These are phyloP conservation scores for Rhytidiadelphus loreus DNA, from an alignment of 225 moss, liverwort and hornwort species.

Conservation along the genomic window DNA sequence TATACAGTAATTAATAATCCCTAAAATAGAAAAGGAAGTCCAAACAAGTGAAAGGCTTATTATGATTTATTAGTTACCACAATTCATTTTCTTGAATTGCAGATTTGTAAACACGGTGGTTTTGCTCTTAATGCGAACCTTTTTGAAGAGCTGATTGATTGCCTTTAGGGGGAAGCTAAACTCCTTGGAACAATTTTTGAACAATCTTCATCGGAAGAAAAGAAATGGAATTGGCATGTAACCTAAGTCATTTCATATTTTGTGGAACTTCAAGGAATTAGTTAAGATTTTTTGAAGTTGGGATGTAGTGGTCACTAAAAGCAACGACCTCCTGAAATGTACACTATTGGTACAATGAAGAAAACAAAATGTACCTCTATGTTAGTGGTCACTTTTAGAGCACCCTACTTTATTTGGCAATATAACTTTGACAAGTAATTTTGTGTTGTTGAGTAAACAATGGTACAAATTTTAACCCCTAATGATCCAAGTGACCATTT, in stretches of 20 bases:
- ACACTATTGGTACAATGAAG: fast-evolving
- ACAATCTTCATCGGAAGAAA: too few relatives aligned
- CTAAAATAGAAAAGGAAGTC: too few relatives aligned
- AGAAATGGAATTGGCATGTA: not conserved
- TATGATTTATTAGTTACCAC: too few relatives aligned
- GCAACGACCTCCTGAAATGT: fast-evolving
- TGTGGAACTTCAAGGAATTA: not conserved
- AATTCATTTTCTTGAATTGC: too few relatives aligned
- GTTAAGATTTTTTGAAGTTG: not conserved
- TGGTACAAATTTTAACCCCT: too few relatives aligned
- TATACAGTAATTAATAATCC: too few relatives aligned
- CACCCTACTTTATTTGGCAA: not conserved
- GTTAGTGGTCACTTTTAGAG: not conserved
- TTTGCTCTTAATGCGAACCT: too few relatives aligned
- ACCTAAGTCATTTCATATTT: not conserved
- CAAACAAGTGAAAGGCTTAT: too few relatives aligned
- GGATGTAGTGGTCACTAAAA: not conserved
- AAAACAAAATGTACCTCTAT: not conserved
- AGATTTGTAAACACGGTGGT: too few relatives aligned
- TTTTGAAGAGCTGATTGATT: too few relatives aligned
- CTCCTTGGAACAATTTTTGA: not conserved
- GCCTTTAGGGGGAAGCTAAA: not conserved
- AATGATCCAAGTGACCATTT: too few relatives aligned
- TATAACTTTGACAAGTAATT: fast-evolving
- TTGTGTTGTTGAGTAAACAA: not conserved